Evolutionary conservation across 169 alveolate genomes (phyloP).

Genomic region (Theileria sp.): DNA sequence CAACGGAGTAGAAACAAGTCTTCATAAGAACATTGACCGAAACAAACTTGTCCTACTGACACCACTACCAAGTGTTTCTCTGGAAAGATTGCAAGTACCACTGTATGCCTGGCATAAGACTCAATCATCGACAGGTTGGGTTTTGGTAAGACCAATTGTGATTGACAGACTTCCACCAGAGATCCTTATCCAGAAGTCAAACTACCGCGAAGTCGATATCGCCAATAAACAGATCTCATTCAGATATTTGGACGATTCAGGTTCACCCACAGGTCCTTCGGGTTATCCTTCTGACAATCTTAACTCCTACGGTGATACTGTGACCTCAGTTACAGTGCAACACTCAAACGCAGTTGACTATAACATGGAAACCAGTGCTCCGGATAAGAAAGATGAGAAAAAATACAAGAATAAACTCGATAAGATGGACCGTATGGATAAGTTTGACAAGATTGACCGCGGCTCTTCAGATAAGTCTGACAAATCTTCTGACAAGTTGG

Average conservation of each 20-base stretch:
- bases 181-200: constrained; percentile 56
- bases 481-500: constrained; percentile 2
- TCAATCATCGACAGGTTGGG: constrained; percentile 65
- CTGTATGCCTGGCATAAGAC: constrained; percentile 70
- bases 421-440: constrained; percentile 33
- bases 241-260: constrained; percentile 53
- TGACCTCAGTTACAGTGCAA: constrained; percentile 39
- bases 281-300: not conserved
- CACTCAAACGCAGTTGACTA: constrained; percentile 36
- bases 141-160: constrained; percentile 65
- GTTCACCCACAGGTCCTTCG: not conserved
- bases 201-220: constrained; percentile 65
- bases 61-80: constrained; percentile 60
- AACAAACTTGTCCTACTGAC: constrained; percentile 56
- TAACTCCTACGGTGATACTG: constrained; percentile 45
- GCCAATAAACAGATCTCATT: constrained; percentile 64
- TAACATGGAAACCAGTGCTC: constrained; percentile 25
- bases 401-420: constrained; percentile 19
- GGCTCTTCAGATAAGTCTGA: constrained; percentile 30
- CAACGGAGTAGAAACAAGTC: constrained; percentile 58
- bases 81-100: constrained; percentile 63
- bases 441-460: constrained; percentile 15
- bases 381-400: constrained; percentile 44
- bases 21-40: constrained; percentile 64
- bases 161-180: constrained; percentile 68